Evolutionary conservation across 2,329 filamentous ascomycete species (phyloP).

Genomic region (Pochonia chlamydosporia): DNA sequence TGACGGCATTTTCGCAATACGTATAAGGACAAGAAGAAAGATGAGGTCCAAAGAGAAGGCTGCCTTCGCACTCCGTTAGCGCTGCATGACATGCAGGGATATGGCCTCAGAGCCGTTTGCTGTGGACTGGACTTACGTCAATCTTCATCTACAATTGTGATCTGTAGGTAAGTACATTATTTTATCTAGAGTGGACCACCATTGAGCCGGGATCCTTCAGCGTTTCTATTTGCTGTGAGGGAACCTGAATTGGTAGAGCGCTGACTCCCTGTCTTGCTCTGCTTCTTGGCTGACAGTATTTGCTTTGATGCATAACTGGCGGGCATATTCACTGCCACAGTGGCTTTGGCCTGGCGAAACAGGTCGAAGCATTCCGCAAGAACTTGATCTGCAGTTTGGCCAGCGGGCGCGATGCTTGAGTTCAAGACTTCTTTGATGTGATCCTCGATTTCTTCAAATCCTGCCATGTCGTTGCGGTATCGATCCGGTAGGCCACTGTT

Average conservation of each 20-base stretch:
- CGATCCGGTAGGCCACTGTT: slow-evolving; percentile 48
- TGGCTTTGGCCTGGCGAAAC: slow-evolving; percentile 39
- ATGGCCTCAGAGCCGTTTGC: not conserved
- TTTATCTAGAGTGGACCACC: not conserved
- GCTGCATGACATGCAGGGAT: not conserved
- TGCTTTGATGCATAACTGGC: slow-evolving; percentile 30
- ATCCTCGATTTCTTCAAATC: slow-evolving; percentile 45
- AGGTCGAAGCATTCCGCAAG: slow-evolving; percentile 41
- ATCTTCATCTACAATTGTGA: not conserved
- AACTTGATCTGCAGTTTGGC: slow-evolving; percentile 38
- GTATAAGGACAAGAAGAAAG: not conserved
- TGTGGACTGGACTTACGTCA: not conserved
- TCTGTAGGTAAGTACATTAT: not conserved
- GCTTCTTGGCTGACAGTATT: slow-evolving; percentile 9
- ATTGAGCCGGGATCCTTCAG: not conserved
- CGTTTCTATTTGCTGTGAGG: not conserved
- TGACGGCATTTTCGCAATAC: not conserved
- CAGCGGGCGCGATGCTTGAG: slow-evolving; percentile 36
- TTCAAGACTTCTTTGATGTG: slow-evolving; percentile 44
- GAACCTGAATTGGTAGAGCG: not conserved
- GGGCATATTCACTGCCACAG: slow-evolving; percentile 42
- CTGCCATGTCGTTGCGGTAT: slow-evolving; percentile 42
- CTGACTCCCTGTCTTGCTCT: not conserved
- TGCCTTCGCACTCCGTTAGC: not conserved
- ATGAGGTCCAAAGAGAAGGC: not conserved